phyloP scores from a whole-genome alignment of 495 filamentous ascomycete species.

The Achaetomiella virescens region DNA sequence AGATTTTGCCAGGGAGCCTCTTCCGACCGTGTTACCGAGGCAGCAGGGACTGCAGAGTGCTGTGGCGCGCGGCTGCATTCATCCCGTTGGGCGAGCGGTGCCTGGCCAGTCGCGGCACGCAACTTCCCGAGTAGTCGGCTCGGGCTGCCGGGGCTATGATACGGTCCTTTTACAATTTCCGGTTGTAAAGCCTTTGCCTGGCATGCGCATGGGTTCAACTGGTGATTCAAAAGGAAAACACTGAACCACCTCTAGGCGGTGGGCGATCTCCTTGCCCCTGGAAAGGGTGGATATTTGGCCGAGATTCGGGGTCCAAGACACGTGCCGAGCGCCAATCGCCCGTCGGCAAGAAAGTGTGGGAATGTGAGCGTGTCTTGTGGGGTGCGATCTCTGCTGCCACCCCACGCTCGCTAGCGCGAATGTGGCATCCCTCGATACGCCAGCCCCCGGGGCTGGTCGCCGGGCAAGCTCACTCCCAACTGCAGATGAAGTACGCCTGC shows the following conservation, averaged over 20 bases:
- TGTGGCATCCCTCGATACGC: conserved; percentile 5
- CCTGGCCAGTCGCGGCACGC: too few relatives aligned
- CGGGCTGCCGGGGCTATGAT: too few relatives aligned
- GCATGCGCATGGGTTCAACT: too few relatives aligned
- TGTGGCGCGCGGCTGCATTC: not conserved
- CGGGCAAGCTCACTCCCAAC: not conserved
- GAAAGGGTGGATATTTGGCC: conserved; percentile 2
- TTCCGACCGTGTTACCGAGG: not conserved
- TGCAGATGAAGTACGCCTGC: too few relatives aligned
- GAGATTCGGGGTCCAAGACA: conserved; percentile 4
- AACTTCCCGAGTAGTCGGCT: too few relatives aligned
- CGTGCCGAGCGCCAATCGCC: conserved; percentile 5
- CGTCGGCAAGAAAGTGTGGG: not conserved
- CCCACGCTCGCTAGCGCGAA: not conserved
- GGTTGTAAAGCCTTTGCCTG: too few relatives aligned
- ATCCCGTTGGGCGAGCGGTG: not conserved
- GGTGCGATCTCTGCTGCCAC: not conserved
- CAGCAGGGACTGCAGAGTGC: too few relatives aligned
- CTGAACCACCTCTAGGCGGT: not conserved
- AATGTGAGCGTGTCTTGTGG: conserved; percentile 3
- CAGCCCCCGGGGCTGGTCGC: not conserved
- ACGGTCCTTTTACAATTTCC: too few relatives aligned
- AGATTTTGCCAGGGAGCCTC: not conserved
- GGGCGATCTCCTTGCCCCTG: conserved; percentile 5
- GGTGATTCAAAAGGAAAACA: too few relatives aligned